Evolutionary conservation across 1,284 basidiomycete genomes (phyloP), one percentile per base, ranked within the genome.

Genomic region (Ustilago esculenta): DNA sequence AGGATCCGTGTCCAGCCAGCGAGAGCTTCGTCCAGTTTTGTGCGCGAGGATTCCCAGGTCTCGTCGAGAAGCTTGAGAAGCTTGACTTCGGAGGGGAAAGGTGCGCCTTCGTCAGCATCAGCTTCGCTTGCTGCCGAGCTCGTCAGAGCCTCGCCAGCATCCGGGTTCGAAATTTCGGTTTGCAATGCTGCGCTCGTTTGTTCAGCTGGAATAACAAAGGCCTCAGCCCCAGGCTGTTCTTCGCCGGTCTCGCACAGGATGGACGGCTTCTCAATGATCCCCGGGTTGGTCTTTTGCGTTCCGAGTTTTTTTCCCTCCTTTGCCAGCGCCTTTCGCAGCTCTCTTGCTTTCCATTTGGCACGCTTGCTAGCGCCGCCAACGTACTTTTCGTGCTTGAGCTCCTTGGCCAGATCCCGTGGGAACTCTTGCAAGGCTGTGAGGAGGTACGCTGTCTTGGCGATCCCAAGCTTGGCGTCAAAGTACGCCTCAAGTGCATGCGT

Each of bases 311-410:
- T 60, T 4, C 56, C 49, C 20, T 57, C 56, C 46, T 57, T 64
- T 1, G 52, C 56, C 11, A 70, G n/a, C 6, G 52, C 56, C 32
- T 57, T 65, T 17, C 57, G 46, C 23, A 65, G 49, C 32, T 64
- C 67, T 33, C 51, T 65, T 1, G 67, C 67, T 50, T 54, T 56
- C 57, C 57, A 65, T 24, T 44, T 56, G n/a, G 61, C 60, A 20
- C 67, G 12, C 43, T 60, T 58, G 39, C 61, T 70, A 2, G 61
- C 45, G 1, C 67, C 67, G 12, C 61, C 67, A 10, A 60, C 50
- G 53, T 46, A 37, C 50, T 65, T 65, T n/a, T 70, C 67, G 30
- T 57, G 56, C 46, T 70, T 70, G 29, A 70, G 40, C 30, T 70
- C 45, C 43, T 50, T 52, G 7, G 61, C 61, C 32, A 70, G 36